phyloP scores from a whole-genome alignment of 2,329 filamentous ascomycete species.

The Xylaria sp. region DNA sequence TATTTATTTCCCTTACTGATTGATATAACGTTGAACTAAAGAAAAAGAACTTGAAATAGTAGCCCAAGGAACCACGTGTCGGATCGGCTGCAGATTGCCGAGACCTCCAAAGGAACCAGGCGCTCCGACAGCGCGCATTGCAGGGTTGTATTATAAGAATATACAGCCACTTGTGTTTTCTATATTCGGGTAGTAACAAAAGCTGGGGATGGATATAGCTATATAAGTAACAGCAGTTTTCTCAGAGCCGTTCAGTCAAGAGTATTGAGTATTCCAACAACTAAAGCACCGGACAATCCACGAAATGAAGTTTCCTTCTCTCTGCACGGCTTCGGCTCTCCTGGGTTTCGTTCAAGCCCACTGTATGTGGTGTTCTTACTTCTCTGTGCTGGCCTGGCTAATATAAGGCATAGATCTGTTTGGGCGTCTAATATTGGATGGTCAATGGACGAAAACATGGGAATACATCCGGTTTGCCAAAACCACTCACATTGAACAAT shows the following conservation, averaged over 20 bases:
- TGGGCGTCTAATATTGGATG: not conserved
- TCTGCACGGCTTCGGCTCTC: not conserved
- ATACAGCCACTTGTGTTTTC: not conserved
- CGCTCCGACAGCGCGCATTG: not conserved
- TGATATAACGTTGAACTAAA: not conserved
- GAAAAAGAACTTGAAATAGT: not conserved
- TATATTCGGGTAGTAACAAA: not conserved
- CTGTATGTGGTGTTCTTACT: not conserved
- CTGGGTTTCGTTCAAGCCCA: not conserved
- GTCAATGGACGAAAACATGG: constrained; percentile 13
- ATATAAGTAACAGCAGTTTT: not conserved
- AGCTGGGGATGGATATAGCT: not conserved
- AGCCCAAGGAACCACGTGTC: not conserved
- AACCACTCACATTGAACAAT: not conserved
- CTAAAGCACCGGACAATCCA: not conserved
- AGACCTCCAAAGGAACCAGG: not conserved
- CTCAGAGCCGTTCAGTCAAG: not conserved
- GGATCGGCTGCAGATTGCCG: not conserved
- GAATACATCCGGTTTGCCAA: constrained; percentile 14
- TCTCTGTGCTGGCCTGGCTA: not conserved
- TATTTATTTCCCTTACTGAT: not conserved
- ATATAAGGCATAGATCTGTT: not conserved
- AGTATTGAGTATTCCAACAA: not conserved
- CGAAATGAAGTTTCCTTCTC: not conserved
- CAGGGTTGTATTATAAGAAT: not conserved